A percentile compares a stretch with the other conserved stretches of the same genome.
Conservation (phyloP, 768 basidiomycete genomes). For the Mycena latifolia region DNA sequence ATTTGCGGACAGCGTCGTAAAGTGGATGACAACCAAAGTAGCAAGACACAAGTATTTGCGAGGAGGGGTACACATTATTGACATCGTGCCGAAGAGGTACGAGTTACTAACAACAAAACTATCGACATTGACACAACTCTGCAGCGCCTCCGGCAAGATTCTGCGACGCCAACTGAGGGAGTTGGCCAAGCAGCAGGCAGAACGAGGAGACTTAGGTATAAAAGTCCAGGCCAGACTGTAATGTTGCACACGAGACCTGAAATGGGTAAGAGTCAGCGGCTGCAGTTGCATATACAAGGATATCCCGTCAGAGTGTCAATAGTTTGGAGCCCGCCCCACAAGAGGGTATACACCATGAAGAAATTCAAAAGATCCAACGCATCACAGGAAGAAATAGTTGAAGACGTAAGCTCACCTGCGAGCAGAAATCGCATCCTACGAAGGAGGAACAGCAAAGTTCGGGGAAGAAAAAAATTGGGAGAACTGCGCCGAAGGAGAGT, state of each 20-base stretch:
- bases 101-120: neutral
- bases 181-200: constrained; percentile 68
- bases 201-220: constrained; percentile 46
- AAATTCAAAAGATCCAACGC: constrained; percentile 81
- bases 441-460: constrained; percentile 67
- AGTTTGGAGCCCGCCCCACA: constrained; percentile 77
- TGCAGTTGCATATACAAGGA: neutral
- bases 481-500: constrained; percentile 77
- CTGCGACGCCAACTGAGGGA: constrained; percentile 82
- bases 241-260: constrained; percentile 17
- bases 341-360: constrained; percentile 89
- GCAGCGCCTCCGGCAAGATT: constrained; percentile 90
- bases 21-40: constrained; percentile 79
- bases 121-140: constrained; percentile 8
- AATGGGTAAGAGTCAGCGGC: constrained; percentile 8
- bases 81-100: constrained; percentile 78
- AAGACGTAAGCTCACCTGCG: constrained; percentile 34
- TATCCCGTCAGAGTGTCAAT: constrained; percentile 70
- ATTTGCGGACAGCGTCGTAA: constrained; percentile 65
- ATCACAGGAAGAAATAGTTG: constrained; percentile 59
- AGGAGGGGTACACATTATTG: constrained; percentile 77
- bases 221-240: constrained; percentile 51
- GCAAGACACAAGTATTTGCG: constrained; percentile 83
- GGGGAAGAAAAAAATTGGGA: constrained; percentile 64
- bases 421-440: constrained; percentile 11